Conservation (phyloP, 1,284 basidiomycete genomes). For the Gomphus bonarii region DNA sequence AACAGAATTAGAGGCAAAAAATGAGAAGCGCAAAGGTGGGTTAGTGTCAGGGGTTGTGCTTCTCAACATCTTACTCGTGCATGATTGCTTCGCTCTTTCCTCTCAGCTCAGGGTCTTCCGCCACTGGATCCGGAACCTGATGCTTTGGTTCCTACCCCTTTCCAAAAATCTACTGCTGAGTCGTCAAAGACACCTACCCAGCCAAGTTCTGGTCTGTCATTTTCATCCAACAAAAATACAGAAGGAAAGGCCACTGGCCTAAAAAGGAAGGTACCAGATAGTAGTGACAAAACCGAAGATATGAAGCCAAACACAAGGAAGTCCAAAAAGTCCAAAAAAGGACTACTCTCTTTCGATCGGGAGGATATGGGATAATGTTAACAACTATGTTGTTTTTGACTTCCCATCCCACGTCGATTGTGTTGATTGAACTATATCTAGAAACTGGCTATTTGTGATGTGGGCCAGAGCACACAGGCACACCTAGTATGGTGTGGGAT, state of each 20-base stretch:
- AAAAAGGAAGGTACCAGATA: constrained; percentile 33
- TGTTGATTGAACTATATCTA: too few relatives aligned
- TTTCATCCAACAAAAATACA: constrained; percentile 27
- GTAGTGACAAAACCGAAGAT: constrained; percentile 16
- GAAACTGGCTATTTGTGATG: too few relatives aligned
- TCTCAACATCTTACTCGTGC: not conserved
- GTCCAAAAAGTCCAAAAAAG: constrained; percentile 38
- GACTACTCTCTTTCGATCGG: constrained; percentile 42
- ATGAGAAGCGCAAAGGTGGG: constrained; percentile 65
- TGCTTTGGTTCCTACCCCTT: constrained; percentile 8
- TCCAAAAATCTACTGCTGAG: constrained; percentile 2
- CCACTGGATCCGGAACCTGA: constrained; percentile 24
- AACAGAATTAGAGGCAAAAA: constrained; percentile 62
- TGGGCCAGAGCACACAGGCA: too few relatives aligned
- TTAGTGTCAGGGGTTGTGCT: constrained; percentile 9
- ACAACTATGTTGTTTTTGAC: too few relatives aligned
- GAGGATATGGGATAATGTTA: not conserved
- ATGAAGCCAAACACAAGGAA: constrained; percentile 21
- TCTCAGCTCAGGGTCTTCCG: constrained; percentile 40
- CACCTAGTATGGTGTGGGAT: too few relatives aligned
- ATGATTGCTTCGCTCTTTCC: constrained; percentile 8
- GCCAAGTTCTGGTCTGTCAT: constrained; percentile 26
- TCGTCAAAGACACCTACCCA: constrained; percentile 13
- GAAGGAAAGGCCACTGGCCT: constrained; percentile 17
- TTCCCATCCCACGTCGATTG: too few relatives aligned